Conservation (phyloP, 2,329 filamentous ascomycete genomes). For the Ploettnerulaceae sp. region DNA sequence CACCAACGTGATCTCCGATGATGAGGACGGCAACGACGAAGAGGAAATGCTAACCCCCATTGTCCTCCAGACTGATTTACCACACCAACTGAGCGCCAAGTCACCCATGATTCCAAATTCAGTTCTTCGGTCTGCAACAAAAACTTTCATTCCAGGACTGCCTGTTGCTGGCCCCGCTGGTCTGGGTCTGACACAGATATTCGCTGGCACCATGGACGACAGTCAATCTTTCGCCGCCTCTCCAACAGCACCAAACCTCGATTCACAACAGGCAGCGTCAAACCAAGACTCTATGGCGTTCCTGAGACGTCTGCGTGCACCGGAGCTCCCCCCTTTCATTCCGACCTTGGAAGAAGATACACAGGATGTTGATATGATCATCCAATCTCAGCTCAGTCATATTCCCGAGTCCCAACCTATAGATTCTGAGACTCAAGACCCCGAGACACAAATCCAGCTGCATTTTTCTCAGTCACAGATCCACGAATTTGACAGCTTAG, state of each 20-base stretch:
- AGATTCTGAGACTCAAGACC: conserved; percentile 33
- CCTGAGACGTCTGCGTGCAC: conserved; percentile 46
- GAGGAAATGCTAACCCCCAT: conserved; percentile 21
- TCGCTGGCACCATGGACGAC: conserved; percentile 80
- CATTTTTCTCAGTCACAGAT: conserved; percentile 58
- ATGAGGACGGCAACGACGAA: conserved; percentile 42
- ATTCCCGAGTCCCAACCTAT: conserved; percentile 39
- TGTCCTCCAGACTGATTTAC: conserved; percentile 26
- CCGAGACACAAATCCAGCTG: conserved; percentile 40
- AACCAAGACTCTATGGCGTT: conserved; percentile 44
- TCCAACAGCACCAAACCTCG: conserved; percentile 7
- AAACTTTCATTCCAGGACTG: conserved; percentile 65
- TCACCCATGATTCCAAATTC: conserved; percentile 54
- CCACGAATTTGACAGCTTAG: conserved; percentile 53
- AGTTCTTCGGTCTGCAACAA: conserved; percentile 62
- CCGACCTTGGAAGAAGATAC: conserved; percentile 39
- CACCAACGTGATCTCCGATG: conserved; percentile 36
- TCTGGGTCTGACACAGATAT: conserved; percentile 81
- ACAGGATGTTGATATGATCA: conserved; percentile 44
- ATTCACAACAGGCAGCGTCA: conserved; percentile 27
- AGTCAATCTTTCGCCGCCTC: conserved; percentile 36
- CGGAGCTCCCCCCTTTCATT: conserved; percentile 43
- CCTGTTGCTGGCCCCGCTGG: conserved; percentile 56
- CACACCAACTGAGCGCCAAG: conserved; percentile 35
- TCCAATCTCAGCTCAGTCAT: conserved; percentile 37